A percentile compares a stretch with the other conserved stretches of the same genome.
Evolutionary conservation across 192 early-diverging fungal genomes (phyloP).

Genomic region (Spizellomyces sp.): DNA sequence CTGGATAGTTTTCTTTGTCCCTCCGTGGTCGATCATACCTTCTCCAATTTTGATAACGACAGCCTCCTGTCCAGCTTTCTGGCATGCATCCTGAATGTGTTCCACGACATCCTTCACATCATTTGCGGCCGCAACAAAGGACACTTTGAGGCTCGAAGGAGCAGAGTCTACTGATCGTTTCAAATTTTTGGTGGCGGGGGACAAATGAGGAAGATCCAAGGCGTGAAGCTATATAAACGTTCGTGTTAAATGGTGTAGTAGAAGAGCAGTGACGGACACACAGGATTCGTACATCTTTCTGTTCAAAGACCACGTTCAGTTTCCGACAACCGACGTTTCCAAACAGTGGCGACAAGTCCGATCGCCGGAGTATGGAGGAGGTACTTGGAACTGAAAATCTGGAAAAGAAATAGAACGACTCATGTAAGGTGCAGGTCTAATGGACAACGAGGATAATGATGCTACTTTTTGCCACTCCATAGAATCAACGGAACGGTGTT

Average conservation of each 20-base stretch:
- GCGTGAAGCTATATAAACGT: constrained; percentile 6
- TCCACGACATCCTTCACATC: constrained; percentile 8
- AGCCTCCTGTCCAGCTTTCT: background rate
- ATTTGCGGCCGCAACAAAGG: constrained; percentile 5
- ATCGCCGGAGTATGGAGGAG: constrained; percentile 16
- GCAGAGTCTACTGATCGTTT: constrained; percentile 12
- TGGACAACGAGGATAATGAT: constrained; percentile 39
- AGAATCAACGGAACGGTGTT: constrained; percentile 44
- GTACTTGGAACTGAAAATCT: background rate
- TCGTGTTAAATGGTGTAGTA: background rate
- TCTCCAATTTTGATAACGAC: background rate
- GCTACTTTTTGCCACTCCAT: constrained; percentile 48
- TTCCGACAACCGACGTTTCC: constrained; percentile 50
- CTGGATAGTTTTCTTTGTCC: too few species aligned
- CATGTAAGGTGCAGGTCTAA: background rate
- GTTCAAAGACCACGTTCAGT: constrained; percentile 39
- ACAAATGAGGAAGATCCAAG: constrained; percentile 3
- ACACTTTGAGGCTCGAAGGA: background rate
- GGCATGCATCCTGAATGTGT: background rate
- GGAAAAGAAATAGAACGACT: background rate
- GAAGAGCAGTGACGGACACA: constrained; percentile 36
- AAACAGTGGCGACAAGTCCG: constrained; percentile 35
- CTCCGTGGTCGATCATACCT: constrained; percentile 5
- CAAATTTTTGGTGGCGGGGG: background rate
- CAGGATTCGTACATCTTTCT: constrained; percentile 63